phyloP scores from a whole-genome alignment of 257 asterid species.

The Solanum piurae region DNA sequence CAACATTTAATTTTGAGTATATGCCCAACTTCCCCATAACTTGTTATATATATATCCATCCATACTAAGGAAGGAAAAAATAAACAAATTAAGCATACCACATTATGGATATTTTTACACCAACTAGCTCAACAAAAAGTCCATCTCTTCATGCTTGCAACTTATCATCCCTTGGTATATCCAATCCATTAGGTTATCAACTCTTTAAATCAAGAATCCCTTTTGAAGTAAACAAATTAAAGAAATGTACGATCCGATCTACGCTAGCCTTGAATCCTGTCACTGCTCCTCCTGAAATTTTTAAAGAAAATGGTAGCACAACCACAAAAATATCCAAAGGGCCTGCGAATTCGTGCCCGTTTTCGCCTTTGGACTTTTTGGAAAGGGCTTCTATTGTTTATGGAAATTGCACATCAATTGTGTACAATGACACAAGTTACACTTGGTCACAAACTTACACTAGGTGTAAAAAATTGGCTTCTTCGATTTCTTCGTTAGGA shows the following conservation, averaged over 20 bases:
- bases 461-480: slow-evolving; percentile 39
- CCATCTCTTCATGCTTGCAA: background rate
- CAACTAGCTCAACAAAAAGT: background rate
- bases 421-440: slow-evolving; percentile 18
- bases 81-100: background rate
- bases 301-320: background rate
- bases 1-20: background rate
- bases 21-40: background rate
- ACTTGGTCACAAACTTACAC: slow-evolving; percentile 42
- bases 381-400: slow-evolving; percentile 39
- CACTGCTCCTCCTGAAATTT: background rate
- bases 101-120: background rate
- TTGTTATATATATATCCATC: background rate
- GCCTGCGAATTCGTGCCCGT: slow-evolving; percentile 21
- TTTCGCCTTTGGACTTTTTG: slow-evolving; percentile 28
- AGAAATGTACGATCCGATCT: background rate
- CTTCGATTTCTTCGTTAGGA: slow-evolving; percentile 32
- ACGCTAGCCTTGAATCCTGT: background rate
- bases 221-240: background rate
- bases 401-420: slow-evolving; percentile 27
- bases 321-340: background rate
- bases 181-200: background rate
- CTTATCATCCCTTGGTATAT: background rate
- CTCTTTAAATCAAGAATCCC: background rate
- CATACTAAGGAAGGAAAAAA: background rate